phyloP scores from a whole-genome alignment of 129 eudicot species.

The Flaveria sonorensis region DNA sequence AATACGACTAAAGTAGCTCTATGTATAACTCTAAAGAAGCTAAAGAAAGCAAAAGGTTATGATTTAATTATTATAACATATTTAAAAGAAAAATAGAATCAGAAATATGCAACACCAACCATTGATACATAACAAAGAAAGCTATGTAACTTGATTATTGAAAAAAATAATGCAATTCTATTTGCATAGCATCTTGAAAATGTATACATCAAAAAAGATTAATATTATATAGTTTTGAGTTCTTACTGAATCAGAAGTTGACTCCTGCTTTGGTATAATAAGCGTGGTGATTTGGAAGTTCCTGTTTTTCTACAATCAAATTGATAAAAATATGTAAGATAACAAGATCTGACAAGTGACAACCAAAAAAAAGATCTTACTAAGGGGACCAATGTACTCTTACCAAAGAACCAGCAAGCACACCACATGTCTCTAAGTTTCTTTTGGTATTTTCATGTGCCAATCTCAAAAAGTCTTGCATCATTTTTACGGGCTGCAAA shows the following conservation, averaged over 20 bases:
- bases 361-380: conserved; percentile 8
- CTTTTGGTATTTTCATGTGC: conserved; percentile 76
- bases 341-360: conserved; percentile 22
- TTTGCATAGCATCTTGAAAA: neutral
- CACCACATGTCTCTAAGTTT: conserved; percentile 96
- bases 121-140: too few relatives aligned
- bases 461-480: conserved; percentile 89
- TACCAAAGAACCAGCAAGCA: conserved; percentile 98
- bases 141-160: neutral
- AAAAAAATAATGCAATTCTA: conserved; percentile 11
- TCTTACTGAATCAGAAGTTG: conserved; percentile 96
- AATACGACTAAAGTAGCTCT: neutral
- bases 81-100: neutral
- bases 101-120: neutral
- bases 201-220: neutral
- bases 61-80: neutral
- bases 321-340: conserved; percentile 15
- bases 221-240: conserved; percentile 14
- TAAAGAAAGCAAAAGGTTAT: neutral
- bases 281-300: conserved; percentile 82
- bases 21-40: neutral
- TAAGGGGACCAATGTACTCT: conserved; percentile 12
- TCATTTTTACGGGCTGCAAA: conserved; percentile 86
- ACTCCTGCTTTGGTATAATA: conserved; percentile 92
- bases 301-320: conserved; percentile 77